Evolutionary conservation across 495 filamentous ascomycete species (phyloP).

Genomic region (Penicillium flavigenum): DNA sequence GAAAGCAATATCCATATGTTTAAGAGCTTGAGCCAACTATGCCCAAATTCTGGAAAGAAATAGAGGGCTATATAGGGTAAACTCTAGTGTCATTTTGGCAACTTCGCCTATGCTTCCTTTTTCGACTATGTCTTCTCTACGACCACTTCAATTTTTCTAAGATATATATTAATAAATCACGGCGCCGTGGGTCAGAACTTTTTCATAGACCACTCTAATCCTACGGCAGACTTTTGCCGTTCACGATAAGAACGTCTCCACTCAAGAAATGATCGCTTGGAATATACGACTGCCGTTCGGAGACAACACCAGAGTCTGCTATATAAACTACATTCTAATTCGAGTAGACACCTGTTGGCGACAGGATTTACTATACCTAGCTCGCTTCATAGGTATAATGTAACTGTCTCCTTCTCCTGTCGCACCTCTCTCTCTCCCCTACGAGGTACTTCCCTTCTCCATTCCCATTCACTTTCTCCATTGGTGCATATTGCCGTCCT

Average conservation of each 20-base stretch:
- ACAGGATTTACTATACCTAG: too few relatives aligned
- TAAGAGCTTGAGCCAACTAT: neutral
- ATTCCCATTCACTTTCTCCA: neutral
- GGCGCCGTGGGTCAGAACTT: neutral
- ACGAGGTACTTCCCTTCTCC: neutral
- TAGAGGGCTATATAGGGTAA: neutral
- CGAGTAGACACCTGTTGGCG: too few relatives aligned
- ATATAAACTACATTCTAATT: neutral
- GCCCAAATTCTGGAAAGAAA: neutral
- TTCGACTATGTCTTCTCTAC: neutral
- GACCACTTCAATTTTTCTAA: neutral
- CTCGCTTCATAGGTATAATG: too few relatives aligned
- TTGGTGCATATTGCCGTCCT: neutral
- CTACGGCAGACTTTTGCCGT: neutral
- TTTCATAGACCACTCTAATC: neutral
- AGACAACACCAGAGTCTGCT: too few relatives aligned
- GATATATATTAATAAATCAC: neutral
- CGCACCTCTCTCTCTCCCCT: too few relatives aligned
- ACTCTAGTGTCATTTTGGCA: neutral
- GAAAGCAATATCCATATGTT: neutral
- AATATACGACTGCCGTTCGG: neutral
- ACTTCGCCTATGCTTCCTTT: too few relatives aligned
- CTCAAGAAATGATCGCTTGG: neutral
- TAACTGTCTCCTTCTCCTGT: too few relatives aligned
- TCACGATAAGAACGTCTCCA: neutral